Conservation (phyloP, 306 rosid genomes). For the Malus orientalis region DNA sequence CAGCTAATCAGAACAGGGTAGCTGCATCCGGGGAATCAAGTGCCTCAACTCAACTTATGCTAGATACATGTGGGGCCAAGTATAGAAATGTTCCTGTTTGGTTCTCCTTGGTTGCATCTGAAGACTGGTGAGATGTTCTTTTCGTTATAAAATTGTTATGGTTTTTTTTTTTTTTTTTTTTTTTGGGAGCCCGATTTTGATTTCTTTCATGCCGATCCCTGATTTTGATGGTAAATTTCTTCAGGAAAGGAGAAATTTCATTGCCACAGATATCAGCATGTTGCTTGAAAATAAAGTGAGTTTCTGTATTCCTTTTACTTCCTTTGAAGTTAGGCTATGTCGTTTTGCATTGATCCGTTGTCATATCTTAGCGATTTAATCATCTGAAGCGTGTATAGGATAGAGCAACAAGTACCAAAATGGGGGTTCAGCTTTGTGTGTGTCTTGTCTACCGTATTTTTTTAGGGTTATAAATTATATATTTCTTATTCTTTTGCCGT, state of each 20-base stretch:
- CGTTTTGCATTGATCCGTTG: not conserved
- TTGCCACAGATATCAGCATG: slow-evolving; percentile 85
- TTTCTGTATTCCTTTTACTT: slow-evolving; percentile 19
- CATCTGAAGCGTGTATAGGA: slow-evolving; percentile 7
- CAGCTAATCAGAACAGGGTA: slow-evolving; percentile 49
- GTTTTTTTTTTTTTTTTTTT: not conserved
- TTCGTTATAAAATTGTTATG: not conserved
- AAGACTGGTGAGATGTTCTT: slow-evolving; percentile 57
- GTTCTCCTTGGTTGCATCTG: slow-evolving; percentile 91
- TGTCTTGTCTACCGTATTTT: not conserved
- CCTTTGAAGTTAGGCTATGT: slow-evolving; percentile 1
- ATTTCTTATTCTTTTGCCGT: not conserved
- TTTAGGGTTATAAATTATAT: not conserved
- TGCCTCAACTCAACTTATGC: slow-evolving; percentile 49
- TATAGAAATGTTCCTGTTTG: slow-evolving; percentile 61
- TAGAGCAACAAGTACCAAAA: not conserved
- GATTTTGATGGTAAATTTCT: slow-evolving; percentile 17
- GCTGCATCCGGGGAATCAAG: slow-evolving; percentile 44
- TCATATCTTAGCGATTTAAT: not conserved
- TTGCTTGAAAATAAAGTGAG: slow-evolving; percentile 84
- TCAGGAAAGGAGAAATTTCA: slow-evolving; percentile 83
- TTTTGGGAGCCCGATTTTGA: slow-evolving; percentile 5
- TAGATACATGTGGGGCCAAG: slow-evolving; percentile 48
- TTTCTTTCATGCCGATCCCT: slow-evolving; percentile 15
- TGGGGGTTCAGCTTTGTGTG: not conserved